Percentiles rank a stretch among this genome's conserved stretches.
phyloP scores from a whole-genome alignment of 345 rosid species.

The Linum trigynum region DNA sequence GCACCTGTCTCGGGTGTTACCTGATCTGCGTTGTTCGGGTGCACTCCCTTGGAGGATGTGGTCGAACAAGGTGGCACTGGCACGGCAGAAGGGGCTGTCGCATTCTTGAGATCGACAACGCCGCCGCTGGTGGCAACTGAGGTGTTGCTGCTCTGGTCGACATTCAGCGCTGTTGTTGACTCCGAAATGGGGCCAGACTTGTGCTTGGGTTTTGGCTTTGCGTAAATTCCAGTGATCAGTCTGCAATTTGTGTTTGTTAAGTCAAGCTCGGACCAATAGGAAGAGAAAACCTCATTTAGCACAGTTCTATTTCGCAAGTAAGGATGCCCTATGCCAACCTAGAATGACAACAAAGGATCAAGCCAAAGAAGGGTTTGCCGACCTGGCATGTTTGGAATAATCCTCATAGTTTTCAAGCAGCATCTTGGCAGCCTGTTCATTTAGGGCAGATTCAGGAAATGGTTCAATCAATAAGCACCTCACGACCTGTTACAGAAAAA shows the following conservation, averaged over 20 bases:
- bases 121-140: constrained; percentile 12
- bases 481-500: constrained; percentile 54
- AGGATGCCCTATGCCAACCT: background rate
- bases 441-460: constrained; percentile 95
- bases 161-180: constrained; percentile 72
- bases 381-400: constrained; percentile 97
- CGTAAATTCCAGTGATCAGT: constrained; percentile 86
- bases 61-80: constrained; percentile 32
- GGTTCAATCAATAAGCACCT: constrained; percentile 94
- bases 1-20: constrained; percentile 29
- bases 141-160: constrained; percentile 48
- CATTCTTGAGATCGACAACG: constrained; percentile 35
- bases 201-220: constrained; percentile 78
- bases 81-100: constrained; percentile 30
- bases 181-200: constrained; percentile 84
- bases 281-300: no score
- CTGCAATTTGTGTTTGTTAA: constrained; percentile 28
- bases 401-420: constrained; percentile 94
- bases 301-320: no score
- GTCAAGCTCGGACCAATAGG: background rate
- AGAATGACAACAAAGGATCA: background rate
- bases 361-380: constrained; percentile 7
- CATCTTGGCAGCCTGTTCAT: constrained; percentile 98
- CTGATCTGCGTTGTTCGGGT: constrained; percentile 42
- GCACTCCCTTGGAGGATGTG: constrained; percentile 38